phyloP scores from a whole-genome alignment of 352 stramenopile genomes.

The Thraustochytrium sp. region DNA sequence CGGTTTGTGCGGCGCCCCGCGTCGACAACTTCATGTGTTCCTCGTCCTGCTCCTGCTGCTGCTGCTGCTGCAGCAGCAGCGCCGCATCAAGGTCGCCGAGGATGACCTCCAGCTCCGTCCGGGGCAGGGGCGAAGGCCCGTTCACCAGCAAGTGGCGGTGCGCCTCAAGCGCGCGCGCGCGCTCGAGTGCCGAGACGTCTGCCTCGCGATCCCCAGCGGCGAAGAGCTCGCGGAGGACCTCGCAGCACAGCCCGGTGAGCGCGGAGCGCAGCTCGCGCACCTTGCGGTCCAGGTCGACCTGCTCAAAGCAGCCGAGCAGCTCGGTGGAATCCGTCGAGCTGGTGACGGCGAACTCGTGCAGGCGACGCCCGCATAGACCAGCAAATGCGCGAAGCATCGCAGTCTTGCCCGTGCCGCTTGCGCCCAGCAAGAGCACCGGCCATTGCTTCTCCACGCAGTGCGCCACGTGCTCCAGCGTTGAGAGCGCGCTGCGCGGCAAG shows the following conservation, averaged over 20 bases:
- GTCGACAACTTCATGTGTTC: neutral
- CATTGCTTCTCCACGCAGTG: constrained; percentile 30
- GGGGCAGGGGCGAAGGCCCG: neutral
- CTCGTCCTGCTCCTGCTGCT: too few relatives aligned
- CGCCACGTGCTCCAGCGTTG: constrained; percentile 17
- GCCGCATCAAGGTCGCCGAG: neutral
- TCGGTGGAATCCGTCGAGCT: constrained; percentile 97
- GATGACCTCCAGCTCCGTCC: neutral
- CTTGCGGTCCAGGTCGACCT: constrained; percentile 83
- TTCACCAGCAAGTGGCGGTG: neutral
- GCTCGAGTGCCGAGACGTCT: neutral
- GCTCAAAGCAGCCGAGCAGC: constrained; percentile 98
- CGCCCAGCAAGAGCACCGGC: constrained; percentile 84
- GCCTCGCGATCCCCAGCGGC: neutral
- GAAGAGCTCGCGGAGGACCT: neutral
- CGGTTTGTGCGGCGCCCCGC: neutral
- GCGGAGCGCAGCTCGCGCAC: constrained; percentile 63
- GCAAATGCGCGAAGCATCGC: constrained; percentile 96
- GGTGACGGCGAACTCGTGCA: constrained; percentile 88
- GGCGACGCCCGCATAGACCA: constrained; percentile 52
- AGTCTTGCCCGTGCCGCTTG: constrained; percentile 95
- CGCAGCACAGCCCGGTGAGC: constrained; percentile 47
- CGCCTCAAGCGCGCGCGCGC: neutral
- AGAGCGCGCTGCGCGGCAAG: neutral
- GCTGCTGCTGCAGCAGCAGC: neutral